Percentiles rank a stretch among this genome's conserved stretches.
Conservation (phyloP, 1,284 basidiomycete genomes). For the Cutaneotrichosporon spelunceum region DNA sequence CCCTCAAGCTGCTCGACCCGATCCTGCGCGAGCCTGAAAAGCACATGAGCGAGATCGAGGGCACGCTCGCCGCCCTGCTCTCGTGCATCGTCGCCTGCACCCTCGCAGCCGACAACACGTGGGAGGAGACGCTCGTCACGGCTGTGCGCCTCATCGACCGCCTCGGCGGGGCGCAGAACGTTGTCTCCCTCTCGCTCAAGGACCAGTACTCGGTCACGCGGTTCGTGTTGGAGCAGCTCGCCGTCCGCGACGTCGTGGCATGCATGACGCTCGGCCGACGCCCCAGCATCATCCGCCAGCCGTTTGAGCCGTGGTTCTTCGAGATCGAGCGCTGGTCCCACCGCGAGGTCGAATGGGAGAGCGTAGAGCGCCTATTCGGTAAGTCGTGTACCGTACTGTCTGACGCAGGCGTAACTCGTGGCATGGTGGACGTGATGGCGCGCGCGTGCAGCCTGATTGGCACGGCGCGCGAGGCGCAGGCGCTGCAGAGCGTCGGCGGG, state of each 20-base stretch:
- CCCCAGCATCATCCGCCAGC: slow-evolving; percentile 39
- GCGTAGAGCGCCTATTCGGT: slow-evolving; percentile 46
- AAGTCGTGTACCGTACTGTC: slow-evolving; percentile 2
- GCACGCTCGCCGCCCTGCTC: slow-evolving; percentile 40
- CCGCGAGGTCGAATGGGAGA: slow-evolving; percentile 44
- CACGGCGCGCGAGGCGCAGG: slow-evolving; percentile 21
- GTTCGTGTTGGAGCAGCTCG: slow-evolving; percentile 48
- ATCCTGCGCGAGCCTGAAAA: slow-evolving; percentile 25
- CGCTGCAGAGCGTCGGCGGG: slow-evolving; percentile 7
- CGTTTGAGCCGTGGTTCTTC: slow-evolving; percentile 48
- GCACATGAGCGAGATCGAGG: slow-evolving; percentile 33
- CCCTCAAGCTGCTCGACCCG: slow-evolving; percentile 27
- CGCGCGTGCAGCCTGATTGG: slow-evolving; percentile 36
- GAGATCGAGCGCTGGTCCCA: slow-evolving; percentile 42
- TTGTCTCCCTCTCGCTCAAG: slow-evolving; percentile 32
- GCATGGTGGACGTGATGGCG: slow-evolving; percentile 47
- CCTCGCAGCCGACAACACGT: slow-evolving; percentile 44
- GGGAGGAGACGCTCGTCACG: slow-evolving; percentile 43
- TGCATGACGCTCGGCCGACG: slow-evolving; percentile 45
- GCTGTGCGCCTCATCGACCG: slow-evolving; percentile 39
- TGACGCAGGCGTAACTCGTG: slow-evolving; percentile 34
- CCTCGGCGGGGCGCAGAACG: slow-evolving; percentile 39
- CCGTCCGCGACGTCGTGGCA: slow-evolving; percentile 46
- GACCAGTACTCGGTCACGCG: slow-evolving; percentile 34
- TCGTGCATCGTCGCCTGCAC: slow-evolving; percentile 40